phyloP scores from a whole-genome alignment of 192 early-diverging fungal species.

The Rhizoclosmatium sp. region DNA sequence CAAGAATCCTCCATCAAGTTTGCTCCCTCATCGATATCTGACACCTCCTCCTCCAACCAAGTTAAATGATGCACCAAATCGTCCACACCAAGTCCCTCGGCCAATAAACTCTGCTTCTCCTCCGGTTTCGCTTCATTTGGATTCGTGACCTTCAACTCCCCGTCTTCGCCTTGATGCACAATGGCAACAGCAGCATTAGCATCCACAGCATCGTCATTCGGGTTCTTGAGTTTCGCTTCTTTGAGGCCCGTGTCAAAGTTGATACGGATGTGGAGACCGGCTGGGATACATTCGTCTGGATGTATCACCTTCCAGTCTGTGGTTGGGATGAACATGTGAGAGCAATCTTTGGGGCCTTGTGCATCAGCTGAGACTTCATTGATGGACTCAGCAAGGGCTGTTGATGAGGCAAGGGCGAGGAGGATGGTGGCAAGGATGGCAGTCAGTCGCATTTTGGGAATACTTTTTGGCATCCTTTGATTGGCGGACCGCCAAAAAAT shows the following conservation, averaged over 20 bases:
- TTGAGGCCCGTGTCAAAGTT: slow-evolving; percentile 43
- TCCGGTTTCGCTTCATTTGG: no score
- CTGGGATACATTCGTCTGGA: slow-evolving; percentile 41
- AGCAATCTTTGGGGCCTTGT: slow-evolving; percentile 7
- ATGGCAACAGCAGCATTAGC: not conserved
- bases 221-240: slow-evolving; percentile 35
- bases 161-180: no score
- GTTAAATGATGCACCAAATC: slow-evolving; percentile 1
- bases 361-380: not conserved
- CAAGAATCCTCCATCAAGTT: not conserved
- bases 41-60: slow-evolving; percentile 4
- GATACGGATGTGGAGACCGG: slow-evolving; percentile 47
- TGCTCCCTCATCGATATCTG: slow-evolving; percentile 16
- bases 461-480: no score
- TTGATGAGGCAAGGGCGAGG: not conserved
- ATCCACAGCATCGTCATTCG: slow-evolving; percentile 8
- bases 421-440: not conserved
- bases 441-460: not conserved
- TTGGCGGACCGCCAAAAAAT: no score
- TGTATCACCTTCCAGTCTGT: slow-evolving; percentile 37
- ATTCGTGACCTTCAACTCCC: no score
- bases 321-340: slow-evolving; percentile 19
- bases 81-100: no score
- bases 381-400: not conserved
- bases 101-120: no score